These are phyloP conservation scores for Phellopilus nigrolimitatus DNA, from an alignment of 1,284 basidiomycete genomes.

Conservation along the genomic window DNA sequence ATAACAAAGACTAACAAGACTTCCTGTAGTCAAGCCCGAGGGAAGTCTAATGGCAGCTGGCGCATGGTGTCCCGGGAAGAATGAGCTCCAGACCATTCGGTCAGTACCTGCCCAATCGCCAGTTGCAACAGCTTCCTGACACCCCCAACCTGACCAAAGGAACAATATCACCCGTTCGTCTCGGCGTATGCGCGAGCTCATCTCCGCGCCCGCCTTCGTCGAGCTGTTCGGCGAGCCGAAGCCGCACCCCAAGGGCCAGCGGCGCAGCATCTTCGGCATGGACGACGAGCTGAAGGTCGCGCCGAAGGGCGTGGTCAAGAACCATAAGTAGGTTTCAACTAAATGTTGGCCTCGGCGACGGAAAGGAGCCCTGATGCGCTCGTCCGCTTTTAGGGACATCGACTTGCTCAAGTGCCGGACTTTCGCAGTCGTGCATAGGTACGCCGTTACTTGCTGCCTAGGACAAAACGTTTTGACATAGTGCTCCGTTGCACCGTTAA, in stretches of 20 bases:
- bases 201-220: constrained; percentile 64
- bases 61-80: constrained; percentile 78
- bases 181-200: constrained; percentile 56
- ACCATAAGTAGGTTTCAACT: constrained; percentile 49
- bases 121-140: not conserved
- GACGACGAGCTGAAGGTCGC: constrained; percentile 83
- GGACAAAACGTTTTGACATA: not conserved
- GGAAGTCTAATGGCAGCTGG: constrained; percentile 76
- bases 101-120: constrained; percentile 27
- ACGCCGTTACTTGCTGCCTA: constrained; percentile 26
- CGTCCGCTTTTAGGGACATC: constrained; percentile 60
- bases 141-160: constrained; percentile 46
- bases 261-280: constrained; percentile 73
- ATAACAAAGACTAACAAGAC: too few species aligned
- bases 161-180: constrained; percentile 63
- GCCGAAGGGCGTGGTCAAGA: constrained; percentile 83
- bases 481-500: constrained; percentile 29
- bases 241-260: constrained; percentile 54
- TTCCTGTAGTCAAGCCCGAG: constrained; percentile 58
- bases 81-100: constrained; percentile 74
- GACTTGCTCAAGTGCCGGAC: constrained; percentile 82
- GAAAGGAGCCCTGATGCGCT: not conserved
- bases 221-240: constrained; percentile 66
- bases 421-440: constrained; percentile 68
- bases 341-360: not conserved